Evolutionary conservation across 768 basidiomycete species (phyloP), one percentile per base, ranked within the genome.

Genomic region (Russula compacta): DNA sequence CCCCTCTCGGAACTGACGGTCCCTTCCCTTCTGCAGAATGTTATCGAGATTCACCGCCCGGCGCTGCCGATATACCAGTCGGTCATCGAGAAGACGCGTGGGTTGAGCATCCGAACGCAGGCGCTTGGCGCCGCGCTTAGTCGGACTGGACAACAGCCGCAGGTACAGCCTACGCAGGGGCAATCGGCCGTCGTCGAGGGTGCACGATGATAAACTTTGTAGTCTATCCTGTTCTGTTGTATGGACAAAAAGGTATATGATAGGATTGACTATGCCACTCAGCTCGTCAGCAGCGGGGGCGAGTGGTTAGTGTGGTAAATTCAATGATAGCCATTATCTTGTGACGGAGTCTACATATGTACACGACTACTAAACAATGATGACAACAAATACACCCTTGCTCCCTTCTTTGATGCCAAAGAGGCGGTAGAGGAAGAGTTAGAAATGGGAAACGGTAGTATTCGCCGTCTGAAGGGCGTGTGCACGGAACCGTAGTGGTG

Each of bases 61-160:
- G 83, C 92, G 44, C 80, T 87, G 46, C 92, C 95, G 1, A 85
- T 95, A 19, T 95, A 95, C 74, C 95, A 95, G 70, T 82, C 88
- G 5, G 86, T 98, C 67, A 97, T 97, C 67, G 95, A 98, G 73
- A 95, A 94, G 72, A 97, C 94, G 1, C 85, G 92, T 48, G 93
- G 94, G 46, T 78, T 98, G 60, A 85, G 92, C 0, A 83, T 97
- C 73, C 85, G 95, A 58, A 93, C 93, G 0, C 92, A 94, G 70
- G 93, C 90, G 1, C 73, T 97, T 54, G 89, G 92, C 1, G 87
- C 88, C 15, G 91, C 93, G 11, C 84, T 87, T 77, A 68, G 75
- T 55, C 74, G 78, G 52, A 67, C 71, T 12, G 67, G 62, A 36
- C 61, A 62, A 10, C 60, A 62, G 32, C 60, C 53, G 36, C 59